phyloP scores from a whole-genome alignment of 2,329 filamentous ascomycete species.

The Leptoxyphium fumago region DNA sequence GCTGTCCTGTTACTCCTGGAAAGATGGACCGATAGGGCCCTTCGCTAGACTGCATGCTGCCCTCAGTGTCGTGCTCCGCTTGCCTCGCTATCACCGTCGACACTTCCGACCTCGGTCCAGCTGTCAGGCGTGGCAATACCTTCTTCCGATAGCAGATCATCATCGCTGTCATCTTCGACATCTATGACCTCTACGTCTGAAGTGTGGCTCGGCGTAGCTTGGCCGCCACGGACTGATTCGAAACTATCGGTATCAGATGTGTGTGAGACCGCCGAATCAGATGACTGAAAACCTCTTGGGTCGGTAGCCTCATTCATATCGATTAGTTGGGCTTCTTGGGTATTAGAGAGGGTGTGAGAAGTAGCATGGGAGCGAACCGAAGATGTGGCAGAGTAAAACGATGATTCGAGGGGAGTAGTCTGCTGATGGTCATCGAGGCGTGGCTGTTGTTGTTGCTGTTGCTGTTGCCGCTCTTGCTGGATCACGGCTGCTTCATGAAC shows the following conservation, averaged over 20 bases:
- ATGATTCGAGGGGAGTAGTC: conserved; percentile 9
- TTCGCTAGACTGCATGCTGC: not conserved
- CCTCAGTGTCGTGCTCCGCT: conserved; percentile 6
- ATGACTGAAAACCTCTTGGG: not conserved
- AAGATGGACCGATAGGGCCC: too few species aligned
- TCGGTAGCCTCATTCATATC: conserved; percentile 7
- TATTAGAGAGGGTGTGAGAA: conserved; percentile 1
- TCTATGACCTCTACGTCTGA: conserved; percentile 17
- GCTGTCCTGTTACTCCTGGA: too few species aligned
- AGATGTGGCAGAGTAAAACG: conserved; percentile 17
- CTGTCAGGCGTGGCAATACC: conserved; percentile 22
- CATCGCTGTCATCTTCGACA: conserved; percentile 19
- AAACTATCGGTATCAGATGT: not conserved
- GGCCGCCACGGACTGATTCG: not conserved
- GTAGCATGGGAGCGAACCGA: conserved; percentile 8
- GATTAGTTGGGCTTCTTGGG: conserved; percentile 7
- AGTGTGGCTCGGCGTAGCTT: not conserved
- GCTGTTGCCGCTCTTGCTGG: too few species aligned
- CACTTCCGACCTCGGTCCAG: conserved; percentile 23
- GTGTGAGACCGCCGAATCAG: not conserved
- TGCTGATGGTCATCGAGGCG: conserved; percentile 2
- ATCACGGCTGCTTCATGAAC: conserved; percentile 15
- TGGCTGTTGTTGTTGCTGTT: conserved; percentile 1
- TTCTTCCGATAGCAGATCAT: conserved; percentile 20
- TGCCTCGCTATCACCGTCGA: conserved; percentile 19